These are phyloP conservation scores for Solanum neorickii DNA, from an alignment of 257 asterid species.

Conservation along the genomic window DNA sequence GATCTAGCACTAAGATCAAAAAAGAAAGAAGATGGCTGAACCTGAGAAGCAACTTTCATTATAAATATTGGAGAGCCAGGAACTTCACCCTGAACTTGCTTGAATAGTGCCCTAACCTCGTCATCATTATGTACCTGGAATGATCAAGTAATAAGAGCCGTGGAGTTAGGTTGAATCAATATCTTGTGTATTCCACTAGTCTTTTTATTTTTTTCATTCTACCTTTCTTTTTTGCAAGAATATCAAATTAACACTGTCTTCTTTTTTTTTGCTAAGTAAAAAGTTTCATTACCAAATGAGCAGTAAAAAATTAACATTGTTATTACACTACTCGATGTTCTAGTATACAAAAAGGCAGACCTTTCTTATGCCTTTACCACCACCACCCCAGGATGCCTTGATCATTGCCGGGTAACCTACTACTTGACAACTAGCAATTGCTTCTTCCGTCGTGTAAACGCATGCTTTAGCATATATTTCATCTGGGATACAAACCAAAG, in stretches of 20 bases:
- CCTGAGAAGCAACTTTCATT: conserved; percentile 99
- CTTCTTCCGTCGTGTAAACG: conserved; percentile 93
- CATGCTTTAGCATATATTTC: conserved; percentile 77
- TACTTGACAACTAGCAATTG: conserved; percentile 87
- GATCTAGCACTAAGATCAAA: neutral
- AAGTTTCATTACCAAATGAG: too few relatives aligned
- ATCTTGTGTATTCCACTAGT: neutral
- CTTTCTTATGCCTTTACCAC: conserved; percentile 99
- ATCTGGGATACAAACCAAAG: conserved; percentile 72
- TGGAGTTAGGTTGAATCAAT: neutral
- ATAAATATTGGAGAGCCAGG: conserved; percentile 99
- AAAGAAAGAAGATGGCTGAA: conserved; percentile 21
- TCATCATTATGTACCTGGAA: conserved; percentile 90
- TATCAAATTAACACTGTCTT: neutral
- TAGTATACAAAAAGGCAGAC: conserved; percentile 26
- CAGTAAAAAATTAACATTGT: neutral
- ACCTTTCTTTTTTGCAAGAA: neutral
- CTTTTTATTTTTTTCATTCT: neutral
- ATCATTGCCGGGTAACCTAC: conserved; percentile 99
- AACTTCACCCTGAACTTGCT: conserved; percentile 99
- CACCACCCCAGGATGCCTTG: conserved; percentile 99
- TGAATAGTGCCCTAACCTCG: conserved; percentile 90
- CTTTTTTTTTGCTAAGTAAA: too few relatives aligned
- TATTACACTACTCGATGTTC: neutral
- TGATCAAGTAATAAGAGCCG: neutral